These are phyloP conservation scores for Pythium dissimile DNA, from an alignment of 352 stramenopile genomes.

Conservation along the genomic window DNA sequence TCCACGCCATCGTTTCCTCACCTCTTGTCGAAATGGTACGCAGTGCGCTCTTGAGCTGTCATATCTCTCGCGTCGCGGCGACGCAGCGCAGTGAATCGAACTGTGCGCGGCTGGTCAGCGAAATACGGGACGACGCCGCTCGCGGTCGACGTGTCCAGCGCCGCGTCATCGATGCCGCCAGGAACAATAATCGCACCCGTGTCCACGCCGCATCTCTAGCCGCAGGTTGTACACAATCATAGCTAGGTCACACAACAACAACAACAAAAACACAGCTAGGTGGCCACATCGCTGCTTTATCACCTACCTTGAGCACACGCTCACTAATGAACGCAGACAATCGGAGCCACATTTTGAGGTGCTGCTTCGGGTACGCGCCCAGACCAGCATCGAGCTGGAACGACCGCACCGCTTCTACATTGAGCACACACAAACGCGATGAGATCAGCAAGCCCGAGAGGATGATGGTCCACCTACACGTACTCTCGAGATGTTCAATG, in stretches of 20 bases:
- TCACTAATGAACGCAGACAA: slow-evolving; percentile 68
- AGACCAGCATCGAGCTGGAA: slow-evolving; percentile 83
- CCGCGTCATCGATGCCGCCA: slow-evolving; percentile 54
- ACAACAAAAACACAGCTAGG: no score
- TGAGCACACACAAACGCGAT: background rate
- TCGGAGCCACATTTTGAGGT: slow-evolving; percentile 64
- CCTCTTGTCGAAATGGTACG: slow-evolving; percentile 80
- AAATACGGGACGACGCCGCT: slow-evolving; percentile 61
- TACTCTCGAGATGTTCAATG: slow-evolving; percentile 69
- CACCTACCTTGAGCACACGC: slow-evolving; percentile 62
- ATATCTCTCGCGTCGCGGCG: slow-evolving; percentile 34
- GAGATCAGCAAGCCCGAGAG: no score
- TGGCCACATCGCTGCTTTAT: no score
- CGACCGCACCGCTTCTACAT: slow-evolving; percentile 46
- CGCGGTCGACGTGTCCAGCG: slow-evolving; percentile 5
- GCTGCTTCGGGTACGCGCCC: slow-evolving; percentile 75
- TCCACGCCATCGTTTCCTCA: slow-evolving; percentile 17
- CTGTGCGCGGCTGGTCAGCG: slow-evolving; percentile 64
- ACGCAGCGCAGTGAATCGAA: slow-evolving; percentile 62
- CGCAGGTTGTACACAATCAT: no score
- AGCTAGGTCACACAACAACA: no score
- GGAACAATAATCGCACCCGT: slow-evolving; percentile 65
- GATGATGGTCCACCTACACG: slow-evolving; percentile 10
- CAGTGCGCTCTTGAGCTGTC: slow-evolving; percentile 47
- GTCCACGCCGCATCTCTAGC: slow-evolving; percentile 61